Evolutionary conservation across 1,284 basidiomycete species (phyloP), one percentile per base, ranked within the genome.

Genomic region (Ganoderma boninense): DNA sequence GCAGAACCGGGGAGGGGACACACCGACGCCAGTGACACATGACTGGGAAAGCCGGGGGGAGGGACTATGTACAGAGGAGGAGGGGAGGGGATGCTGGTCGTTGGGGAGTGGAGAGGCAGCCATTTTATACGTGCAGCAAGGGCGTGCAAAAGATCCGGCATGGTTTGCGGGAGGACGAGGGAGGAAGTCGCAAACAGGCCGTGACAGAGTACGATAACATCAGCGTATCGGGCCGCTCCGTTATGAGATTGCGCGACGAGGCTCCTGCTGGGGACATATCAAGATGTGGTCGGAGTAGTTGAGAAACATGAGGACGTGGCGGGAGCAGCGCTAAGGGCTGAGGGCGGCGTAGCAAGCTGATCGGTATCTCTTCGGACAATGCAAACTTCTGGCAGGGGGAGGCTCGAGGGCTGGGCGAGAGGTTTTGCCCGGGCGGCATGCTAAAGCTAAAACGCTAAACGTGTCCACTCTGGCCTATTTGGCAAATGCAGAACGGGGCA

Each of bases 11-110:
- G 71, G 49, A 62, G 66, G 56, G 63, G 60, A 77, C 85, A 76
- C 73, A 90, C 89, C 89, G 87, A 80, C 87, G 85, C 83, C 84
- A 87, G 77, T 83, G 85, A 79, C 89, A 91, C 89, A 91, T 91
- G 68, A 49, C 40, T 49, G 62, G 32, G 69, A 42, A 65, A 60
- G 66, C 62, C 72, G 66, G 69, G 66, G 56, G 52, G 65, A 62
- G 66, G 46, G 68, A 42, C 35, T 66, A 71, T 76, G 72, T 71
- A 69, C 68, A 69, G 70, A 60, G 68, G 72, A 72, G 69, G 72
- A 62, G 63, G 67, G 72, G 70, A 73, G 71, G 70, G 70, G 70
- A 69, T 67, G 56, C 65, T 66, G 68, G 64, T 71, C 72, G 69
- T 67, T 67, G 59, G 49, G 44, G 59, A 66, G 65, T 32, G 66